Base-by-base conservation (phyloP, 106 monocot genomes). In the Iris macrosiphon region DNA sequence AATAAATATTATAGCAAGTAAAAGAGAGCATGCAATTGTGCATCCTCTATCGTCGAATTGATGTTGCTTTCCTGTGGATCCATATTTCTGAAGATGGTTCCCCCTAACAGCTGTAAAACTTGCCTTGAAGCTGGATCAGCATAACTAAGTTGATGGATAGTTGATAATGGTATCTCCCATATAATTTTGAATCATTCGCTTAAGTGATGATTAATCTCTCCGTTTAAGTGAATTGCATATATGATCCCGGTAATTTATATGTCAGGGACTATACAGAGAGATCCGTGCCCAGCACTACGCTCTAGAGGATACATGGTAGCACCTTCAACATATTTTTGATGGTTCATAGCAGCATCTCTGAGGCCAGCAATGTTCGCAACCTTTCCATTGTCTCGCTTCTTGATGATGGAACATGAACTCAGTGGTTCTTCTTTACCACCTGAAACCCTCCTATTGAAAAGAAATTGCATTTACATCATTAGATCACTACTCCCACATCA, bases 231-330 rank as follows among this genome's bases (percentile, higher is more conserved):
- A n/a, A n/a, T n/a, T n/a, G n/a, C n/a, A n/a, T n/a, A n/a, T n/a
- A n/a, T n/a, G n/a, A n/a, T 24, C 25, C 19, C 39, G 27, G 39
- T 3, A 13, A 55, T 13, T 62, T 27, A 62, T 3, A 34, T 24
- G n/a, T 38, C 15, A 35, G 86, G 86, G 20, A 83, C 52, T 13
- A 83, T 44, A 25, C 92, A 92, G 7, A 92, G 70, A 73, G 74
- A 64, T 14, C 89, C 85, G 63, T 85, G 72, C 30, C 79, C 79
- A n/a, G 34, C 4, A 43, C 73, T 84, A 24, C 60, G 78, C 28
- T 95, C 95, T 29, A 95, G 29, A 47, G 95, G 95, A 56, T 96
- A 96, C 76, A 86, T 56, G 49, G 96, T 77, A 35, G 89, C 66
- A 19, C 90, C 89, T 57, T 67, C 80, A 4, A 80, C 67, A 26